Evolutionary conservation across 345 rosid species (phyloP).

Genomic region (Rhodomyrtus tomentosa): DNA sequence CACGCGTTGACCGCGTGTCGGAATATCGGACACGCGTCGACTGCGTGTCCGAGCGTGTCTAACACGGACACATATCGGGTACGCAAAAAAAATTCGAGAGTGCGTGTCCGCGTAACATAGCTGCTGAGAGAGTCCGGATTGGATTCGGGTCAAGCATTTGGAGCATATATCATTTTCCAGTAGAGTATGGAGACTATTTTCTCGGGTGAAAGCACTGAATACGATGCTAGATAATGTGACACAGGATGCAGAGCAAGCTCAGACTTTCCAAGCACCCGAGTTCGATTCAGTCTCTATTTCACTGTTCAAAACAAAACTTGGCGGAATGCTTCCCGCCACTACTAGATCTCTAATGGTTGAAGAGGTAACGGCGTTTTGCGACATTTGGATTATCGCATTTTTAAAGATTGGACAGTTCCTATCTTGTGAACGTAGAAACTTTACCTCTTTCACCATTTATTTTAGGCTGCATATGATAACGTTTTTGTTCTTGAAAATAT

Average conservation of each 20-base stretch:
- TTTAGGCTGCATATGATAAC: too few species aligned
- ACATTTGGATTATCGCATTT: slow-evolving; percentile 41
- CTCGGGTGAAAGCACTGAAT: neutral
- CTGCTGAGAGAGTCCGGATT: neutral
- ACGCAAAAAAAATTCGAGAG: too few species aligned
- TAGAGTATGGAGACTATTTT: neutral
- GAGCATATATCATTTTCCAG: neutral
- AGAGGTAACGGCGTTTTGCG: slow-evolving; percentile 41
- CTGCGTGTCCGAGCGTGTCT: too few species aligned
- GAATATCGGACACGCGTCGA: too few species aligned
- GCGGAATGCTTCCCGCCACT: slow-evolving; percentile 27
- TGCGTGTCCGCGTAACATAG: too few species aligned
- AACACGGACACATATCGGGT: too few species aligned
- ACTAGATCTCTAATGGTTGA: slow-evolving; percentile 33
- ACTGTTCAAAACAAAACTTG: slow-evolving; percentile 2
- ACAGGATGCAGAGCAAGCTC: neutral
- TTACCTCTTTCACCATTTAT: slow-evolving; percentile 44
- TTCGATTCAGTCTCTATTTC: slow-evolving; percentile 7
- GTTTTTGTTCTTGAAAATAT: too few species aligned
- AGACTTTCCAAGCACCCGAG: neutral
- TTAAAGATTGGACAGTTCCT: slow-evolving; percentile 28
- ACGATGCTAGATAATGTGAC: neutral
- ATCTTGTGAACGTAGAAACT: slow-evolving; percentile 33
- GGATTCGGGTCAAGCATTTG: neutral
- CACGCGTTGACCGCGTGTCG: too few species aligned